Evolutionary conservation across 2,329 filamentous ascomycete species (phyloP), one percentile per base, ranked within the genome.

Genomic region (Xylaria sp.): DNA sequence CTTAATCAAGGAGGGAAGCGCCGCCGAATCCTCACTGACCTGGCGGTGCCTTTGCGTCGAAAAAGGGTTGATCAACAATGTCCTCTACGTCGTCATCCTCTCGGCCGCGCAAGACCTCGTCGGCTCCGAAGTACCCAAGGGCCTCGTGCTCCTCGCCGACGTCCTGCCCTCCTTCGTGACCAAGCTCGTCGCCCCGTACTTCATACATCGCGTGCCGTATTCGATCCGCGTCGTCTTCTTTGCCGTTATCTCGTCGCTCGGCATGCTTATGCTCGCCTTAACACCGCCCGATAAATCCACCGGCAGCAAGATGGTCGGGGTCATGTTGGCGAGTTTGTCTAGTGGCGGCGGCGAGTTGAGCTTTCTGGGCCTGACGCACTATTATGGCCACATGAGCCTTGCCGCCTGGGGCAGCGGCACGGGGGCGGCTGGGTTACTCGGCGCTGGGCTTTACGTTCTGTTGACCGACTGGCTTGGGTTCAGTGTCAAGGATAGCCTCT

Each of bases 1-100:
- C 24, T 27, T 27, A 27, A 8, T 36, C 39, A 12, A 30, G 4
- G 11, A 36, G 7, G 8, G 11, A 8, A 36, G 11, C 7, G 7
- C 11, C 34, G 34, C 39, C 36, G 69, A 8, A 67, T 24, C 17
- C 11, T 34, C 12, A 7, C 59, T 67, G 36, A 63, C 59, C 1
- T 11, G 9, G 7, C 7, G 9, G 7, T 14, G 32, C 1, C 21
- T 24, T 4, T 8, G 1, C 11, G 7, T 21, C 2, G 36, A 68
- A 17, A 63, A 11, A 95, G 93, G 93, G 61, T 83, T 96, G 19
- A 96, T 98, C 79, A 98, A 99, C 82, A 98, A 98, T 82, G 93
- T 98, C 74, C 92, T 98, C 82, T 98, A 98, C 81, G 95, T 98
- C 64, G 93, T 98, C 79, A 96, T 98, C 78, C 91, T 99, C 76